These are phyloP conservation scores for Domatiomyces globalis DNA, from an alignment of 2,329 filamentous ascomycete species.

Conservation along the genomic window DNA sequence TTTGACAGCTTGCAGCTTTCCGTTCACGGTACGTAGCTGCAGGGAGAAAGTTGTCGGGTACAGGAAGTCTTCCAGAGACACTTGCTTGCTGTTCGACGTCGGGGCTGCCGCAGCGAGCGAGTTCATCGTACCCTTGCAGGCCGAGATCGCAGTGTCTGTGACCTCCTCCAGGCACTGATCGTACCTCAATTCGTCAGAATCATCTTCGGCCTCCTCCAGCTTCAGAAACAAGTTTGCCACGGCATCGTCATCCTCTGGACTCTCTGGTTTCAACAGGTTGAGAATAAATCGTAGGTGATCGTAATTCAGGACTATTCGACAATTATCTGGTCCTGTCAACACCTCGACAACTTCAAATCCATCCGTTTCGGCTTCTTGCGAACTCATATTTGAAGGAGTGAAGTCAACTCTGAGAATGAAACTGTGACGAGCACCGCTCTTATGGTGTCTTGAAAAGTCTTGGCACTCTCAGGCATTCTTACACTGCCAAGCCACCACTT, in stretches of 20 bases:
- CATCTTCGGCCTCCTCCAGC: constrained; percentile 4
- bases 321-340: constrained; percentile 4
- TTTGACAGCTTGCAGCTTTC: constrained; percentile 2
- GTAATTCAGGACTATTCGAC: constrained; percentile 3
- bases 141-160: constrained; percentile 4
- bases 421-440: too few relatives aligned
- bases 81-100: constrained; percentile 3
- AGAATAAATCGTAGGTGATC: constrained; percentile 4
- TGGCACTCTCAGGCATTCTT: too few relatives aligned
- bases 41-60: constrained; percentile 5
- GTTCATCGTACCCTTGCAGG: not conserved
- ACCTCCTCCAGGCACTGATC: constrained; percentile 5
- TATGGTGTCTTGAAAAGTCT: too few relatives aligned
- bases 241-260: constrained; percentile 4
- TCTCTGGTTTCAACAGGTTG: constrained; percentile 1
- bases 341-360: constrained; percentile 5
- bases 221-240: constrained; percentile 5
- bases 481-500: too few relatives aligned
- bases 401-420: not conserved
- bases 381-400: not conserved
- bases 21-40: constrained; percentile 2
- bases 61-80: constrained; percentile 7
- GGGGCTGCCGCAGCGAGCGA: not conserved
- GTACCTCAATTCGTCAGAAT: constrained; percentile 5
- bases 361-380: constrained; percentile 3